Evolutionary conservation across 352 stramenopile genomes (phyloP).

Genomic region (Phytopythium vexans): DNA sequence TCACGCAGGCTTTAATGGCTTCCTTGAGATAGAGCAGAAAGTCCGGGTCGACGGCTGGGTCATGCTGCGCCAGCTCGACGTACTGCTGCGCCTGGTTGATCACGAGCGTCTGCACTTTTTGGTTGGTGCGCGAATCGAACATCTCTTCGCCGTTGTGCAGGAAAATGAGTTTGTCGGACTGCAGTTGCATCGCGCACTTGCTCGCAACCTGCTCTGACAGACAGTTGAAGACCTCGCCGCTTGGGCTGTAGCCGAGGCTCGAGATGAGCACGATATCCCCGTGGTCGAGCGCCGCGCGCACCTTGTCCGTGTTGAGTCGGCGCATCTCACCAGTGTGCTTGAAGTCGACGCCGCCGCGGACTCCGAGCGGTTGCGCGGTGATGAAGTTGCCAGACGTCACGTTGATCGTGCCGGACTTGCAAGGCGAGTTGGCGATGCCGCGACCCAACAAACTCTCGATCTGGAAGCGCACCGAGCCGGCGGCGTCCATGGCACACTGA

Average conservation of each 20-base stretch:
- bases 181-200: slow-evolving; percentile 81
- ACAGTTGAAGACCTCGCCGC: slow-evolving; percentile 92
- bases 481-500: slow-evolving; percentile 94
- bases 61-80: slow-evolving; percentile 55
- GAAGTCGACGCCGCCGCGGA: slow-evolving; percentile 85
- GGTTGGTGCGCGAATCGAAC: slow-evolving; percentile 77
- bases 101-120: slow-evolving; percentile 73
- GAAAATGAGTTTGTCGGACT: slow-evolving; percentile 88
- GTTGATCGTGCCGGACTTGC: slow-evolving; percentile 79
- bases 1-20: slow-evolving; percentile 79
- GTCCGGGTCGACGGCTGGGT: slow-evolving; percentile 54
- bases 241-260: slow-evolving; percentile 94
- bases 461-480: slow-evolving; percentile 86
- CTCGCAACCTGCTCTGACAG: slow-evolving; percentile 87
- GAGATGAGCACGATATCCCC: slow-evolving; percentile 97
- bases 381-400: slow-evolving; percentile 98
- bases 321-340: slow-evolving; percentile 93
- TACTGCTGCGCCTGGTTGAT: slow-evolving; percentile 84
- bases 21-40: slow-evolving; percentile 85
- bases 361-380: slow-evolving; percentile 88
- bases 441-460: slow-evolving; percentile 85
- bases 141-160: slow-evolving; percentile 88
- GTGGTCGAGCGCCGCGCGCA: slow-evolving; percentile 89
- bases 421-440: slow-evolving; percentile 82
- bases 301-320: slow-evolving; percentile 90